A percentile compares a stretch with the other conserved stretches of the same genome.
phyloP scores from a whole-genome alignment of 176 grass and related monocot species.

The bread wheat (Triticum aestivum) region IWGSC_CS_RefSeq_v2.1 NC_057803.1:351634842-351635341 shows the following conservation, averaged over 20 bases:
- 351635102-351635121: conserved; percentile 8
- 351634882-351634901: too few species aligned
- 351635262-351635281: conserved; percentile 14
- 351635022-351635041: not conserved
- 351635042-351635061: conserved; percentile 9
- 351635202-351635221: conserved; percentile 53
- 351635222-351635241: conserved; percentile 71
- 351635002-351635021: not conserved
- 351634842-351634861: too few species aligned
- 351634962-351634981: not conserved
- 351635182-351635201: conserved; percentile 73
- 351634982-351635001: not conserved
- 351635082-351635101: conserved; percentile 33
- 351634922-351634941: not conserved
- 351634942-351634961: not conserved
- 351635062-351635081: conserved; percentile 12
- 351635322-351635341: conserved; percentile 62
- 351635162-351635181: conserved; percentile 61
- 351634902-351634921: not conserved
- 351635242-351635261: conserved; percentile 25
- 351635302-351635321: conserved; percentile 58
- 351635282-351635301: conserved; percentile 1
- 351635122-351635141: conserved; percentile 30
- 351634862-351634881: too few species aligned
- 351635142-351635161: conserved; percentile 26